Evolutionary conservation across 306 rosid genomes (phyloP).

Genomic region (Fagus crenata): DNA sequence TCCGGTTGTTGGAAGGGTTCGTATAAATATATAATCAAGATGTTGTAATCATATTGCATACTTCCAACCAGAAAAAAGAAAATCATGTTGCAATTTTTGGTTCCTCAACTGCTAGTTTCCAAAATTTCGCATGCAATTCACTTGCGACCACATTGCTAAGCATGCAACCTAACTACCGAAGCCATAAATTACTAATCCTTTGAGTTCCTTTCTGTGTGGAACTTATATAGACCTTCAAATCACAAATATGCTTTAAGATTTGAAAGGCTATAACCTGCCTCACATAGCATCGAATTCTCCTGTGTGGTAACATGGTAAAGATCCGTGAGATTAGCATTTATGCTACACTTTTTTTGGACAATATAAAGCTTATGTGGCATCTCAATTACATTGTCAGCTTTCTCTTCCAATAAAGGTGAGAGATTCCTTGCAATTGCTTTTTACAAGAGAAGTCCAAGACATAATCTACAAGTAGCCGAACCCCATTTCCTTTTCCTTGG

Average conservation of each 20-base stretch:
- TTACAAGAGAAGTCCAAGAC: conserved; percentile 28
- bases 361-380: conserved; percentile 29
- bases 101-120: not conserved
- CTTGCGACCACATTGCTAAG: not conserved
- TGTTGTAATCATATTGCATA: conserved; percentile 28
- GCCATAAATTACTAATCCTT: not conserved
- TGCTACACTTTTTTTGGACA: conserved; percentile 37
- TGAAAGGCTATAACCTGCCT: not conserved
- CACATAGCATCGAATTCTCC: conserved; percentile 11
- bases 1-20: not conserved
- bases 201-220: not conserved
- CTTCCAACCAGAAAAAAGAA: conserved; percentile 16
- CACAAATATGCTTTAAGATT: not conserved
- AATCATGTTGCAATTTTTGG: conserved; percentile 8
- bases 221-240: not conserved
- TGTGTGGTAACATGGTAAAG: conserved; percentile 29
- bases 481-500: conserved; percentile 15
- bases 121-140: not conserved
- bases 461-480: conserved; percentile 15
- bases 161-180: not conserved
- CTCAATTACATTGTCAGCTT: conserved; percentile 40
- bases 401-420: conserved; percentile 23
- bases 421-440: conserved; percentile 33
- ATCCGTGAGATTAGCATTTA: conserved; percentile 26
- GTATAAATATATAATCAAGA: conserved; percentile 7